Evolutionary conservation across 2,329 filamentous ascomycete species (phyloP), one percentile per base, ranked within the genome.

Genomic region (Sporothrix globosa): DNA sequence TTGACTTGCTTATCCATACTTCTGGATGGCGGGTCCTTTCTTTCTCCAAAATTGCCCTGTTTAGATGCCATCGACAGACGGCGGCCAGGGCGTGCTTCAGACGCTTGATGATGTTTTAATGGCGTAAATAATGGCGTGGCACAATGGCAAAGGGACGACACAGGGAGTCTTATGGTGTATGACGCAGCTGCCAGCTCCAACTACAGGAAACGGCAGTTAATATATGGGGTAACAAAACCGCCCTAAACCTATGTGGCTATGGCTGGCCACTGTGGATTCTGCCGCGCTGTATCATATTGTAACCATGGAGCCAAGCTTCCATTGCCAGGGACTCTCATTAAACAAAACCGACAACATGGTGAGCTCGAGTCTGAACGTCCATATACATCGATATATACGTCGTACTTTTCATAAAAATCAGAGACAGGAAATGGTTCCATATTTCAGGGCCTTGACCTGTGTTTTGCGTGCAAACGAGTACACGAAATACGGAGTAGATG

Each of bases 111-210:
- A 34, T 34, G 6, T 0, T 6, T 6, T 34, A 34, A 34, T 34
- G 6, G 53, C 53, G 34, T 13, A 3, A 21, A 53, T 4, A 53
- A 53, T 61, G 56, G 34, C 41, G 60, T 63, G 60, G 41, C 21
- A 63, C 60, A 67, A 41, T 46, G n/a, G 34, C 34, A 48, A 58
- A 39, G 6, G 14, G 14, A 65, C 34, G 11, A 24, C 34, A 44
- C 7, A 53, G 21, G 21, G 30, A 24, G 68, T 66, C 58, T 65
- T 21, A 54, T 67, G 68, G 67, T 67, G 68, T 34, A 70, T 70
- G 68, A 70, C 68, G 68, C 39, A 66, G 41, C 24, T 50, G 39
- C 41, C 66, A 10, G 34, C 17, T 44, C 34, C 6, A 34, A 34
- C 41, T 46, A 50, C 24, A 34, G 30, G 19, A 46, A 27, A n/a